phyloP scores from a whole-genome alignment of 352 stramenopile species.

The Blastocystis sp. region DNA sequence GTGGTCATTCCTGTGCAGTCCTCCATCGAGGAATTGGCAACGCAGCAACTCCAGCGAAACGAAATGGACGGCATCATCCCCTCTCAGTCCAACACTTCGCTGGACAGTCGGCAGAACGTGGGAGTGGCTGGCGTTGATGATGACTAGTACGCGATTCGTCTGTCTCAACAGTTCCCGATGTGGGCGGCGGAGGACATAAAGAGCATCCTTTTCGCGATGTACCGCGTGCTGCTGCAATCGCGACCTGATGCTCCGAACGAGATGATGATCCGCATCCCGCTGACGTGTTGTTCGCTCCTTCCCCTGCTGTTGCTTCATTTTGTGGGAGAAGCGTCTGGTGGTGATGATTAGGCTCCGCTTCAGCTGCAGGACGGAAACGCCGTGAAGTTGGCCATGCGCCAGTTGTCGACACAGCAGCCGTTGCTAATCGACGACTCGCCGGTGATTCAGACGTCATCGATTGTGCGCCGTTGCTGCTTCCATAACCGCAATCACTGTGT shows the following conservation, averaged over 20 bases:
- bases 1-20: neutral
- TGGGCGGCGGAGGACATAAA: slow-evolving; percentile 25
- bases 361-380: slow-evolving; percentile 52
- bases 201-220: slow-evolving; percentile 61
- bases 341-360: neutral
- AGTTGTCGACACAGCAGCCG: slow-evolving; percentile 19
- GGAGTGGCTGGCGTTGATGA: neutral
- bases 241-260: slow-evolving; percentile 66
- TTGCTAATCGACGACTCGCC: neutral
- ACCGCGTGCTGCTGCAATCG: slow-evolving; percentile 55
- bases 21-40: slow-evolving; percentile 63
- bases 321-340: neutral
- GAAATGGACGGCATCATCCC: slow-evolving; percentile 63
- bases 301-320: slow-evolving; percentile 25
- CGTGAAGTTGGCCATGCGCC: slow-evolving; percentile 39
- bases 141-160: slow-evolving; percentile 20
- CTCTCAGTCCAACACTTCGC: neutral
- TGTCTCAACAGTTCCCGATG: neutral
- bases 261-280: slow-evolving; percentile 67
- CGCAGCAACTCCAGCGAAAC: slow-evolving; percentile 61
- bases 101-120: neutral
- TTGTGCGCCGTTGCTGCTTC: neutral
- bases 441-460: slow-evolving; percentile 10
- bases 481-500: neutral
- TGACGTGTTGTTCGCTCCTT: slow-evolving; percentile 16